Conservation (phyloP, 2,329 filamentous ascomycete genomes). For the Drechslerella dactyloides region DNA sequence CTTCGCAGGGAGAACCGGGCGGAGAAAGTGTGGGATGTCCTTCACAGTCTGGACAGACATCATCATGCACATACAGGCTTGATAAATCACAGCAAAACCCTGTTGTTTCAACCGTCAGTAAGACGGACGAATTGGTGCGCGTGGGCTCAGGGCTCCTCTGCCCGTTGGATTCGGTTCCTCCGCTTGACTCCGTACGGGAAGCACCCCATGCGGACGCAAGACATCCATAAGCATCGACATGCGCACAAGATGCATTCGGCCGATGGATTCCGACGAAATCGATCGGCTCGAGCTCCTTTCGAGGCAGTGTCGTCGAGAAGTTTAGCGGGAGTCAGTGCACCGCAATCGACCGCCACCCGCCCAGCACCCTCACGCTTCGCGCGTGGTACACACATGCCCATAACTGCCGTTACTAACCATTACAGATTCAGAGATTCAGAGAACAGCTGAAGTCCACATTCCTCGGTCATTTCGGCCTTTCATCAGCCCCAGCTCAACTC, state of each 20-base stretch:
- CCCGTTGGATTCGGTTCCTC: background rate
- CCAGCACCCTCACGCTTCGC: background rate
- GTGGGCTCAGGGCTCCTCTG: background rate
- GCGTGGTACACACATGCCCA: background rate
- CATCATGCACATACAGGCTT: background rate
- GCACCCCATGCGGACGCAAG: background rate
- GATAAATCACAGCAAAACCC: background rate
- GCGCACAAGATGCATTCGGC: background rate
- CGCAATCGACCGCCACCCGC: background rate
- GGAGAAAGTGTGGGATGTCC: background rate
- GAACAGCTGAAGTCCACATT: too few relatives aligned
- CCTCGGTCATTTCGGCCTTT: too few relatives aligned
- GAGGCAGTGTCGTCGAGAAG: background rate
- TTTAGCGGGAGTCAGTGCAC: background rate
- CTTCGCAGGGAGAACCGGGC: background rate
- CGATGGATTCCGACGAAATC: background rate
- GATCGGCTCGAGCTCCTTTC: background rate
- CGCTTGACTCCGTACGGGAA: slow-evolving; percentile 4
- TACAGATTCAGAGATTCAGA: too few relatives aligned
- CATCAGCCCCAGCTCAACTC: too few relatives aligned
- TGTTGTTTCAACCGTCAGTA: background rate
- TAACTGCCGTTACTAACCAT: background rate
- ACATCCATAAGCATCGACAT: background rate
- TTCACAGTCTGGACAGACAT: background rate
- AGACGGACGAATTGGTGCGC: background rate